Percentiles rank a stretch among this genome's conserved stretches.
Conservation (phyloP, 345 rosid species). For the Stellera chamaejasme region DNA sequence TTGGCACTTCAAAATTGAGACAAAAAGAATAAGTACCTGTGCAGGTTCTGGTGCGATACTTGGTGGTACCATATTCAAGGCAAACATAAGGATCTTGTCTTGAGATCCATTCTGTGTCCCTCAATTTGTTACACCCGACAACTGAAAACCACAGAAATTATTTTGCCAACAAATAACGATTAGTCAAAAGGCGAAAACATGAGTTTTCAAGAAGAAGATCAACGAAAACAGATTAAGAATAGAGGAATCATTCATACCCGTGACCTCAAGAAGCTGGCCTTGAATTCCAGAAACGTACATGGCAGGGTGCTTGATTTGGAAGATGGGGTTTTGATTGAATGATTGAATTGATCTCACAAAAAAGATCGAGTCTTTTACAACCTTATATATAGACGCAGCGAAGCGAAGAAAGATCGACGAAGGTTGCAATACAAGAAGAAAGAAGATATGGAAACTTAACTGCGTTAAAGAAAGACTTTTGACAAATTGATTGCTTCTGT, state of each 20-base stretch:
- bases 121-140: constrained; percentile 38
- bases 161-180: neutral
- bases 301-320: neutral
- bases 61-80: constrained; percentile 35
- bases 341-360: neutral
- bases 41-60: constrained; percentile 39
- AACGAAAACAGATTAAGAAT: neutral
- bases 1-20: neutral
- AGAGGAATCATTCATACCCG: constrained; percentile 19
- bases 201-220: neutral
- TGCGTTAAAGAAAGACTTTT: neutral
- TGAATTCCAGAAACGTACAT: constrained; percentile 41
- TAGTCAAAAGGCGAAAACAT: no score
- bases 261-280: constrained; percentile 48
- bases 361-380: no score
- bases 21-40: constrained; percentile 22
- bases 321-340: constrained; percentile 1
- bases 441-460: neutral
- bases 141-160: constrained; percentile 17
- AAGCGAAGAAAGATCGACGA: neutral
- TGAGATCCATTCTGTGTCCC: constrained; percentile 47
- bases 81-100: constrained; percentile 48
- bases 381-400: neutral
- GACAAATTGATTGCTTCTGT: neutral
- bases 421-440: neutral